A percentile compares a stretch with the other conserved stretches of the same genome.
phyloP scores from a whole-genome alignment of 2,329 filamentous ascomycete genomes.

The Westerdykella ornata region DNA sequence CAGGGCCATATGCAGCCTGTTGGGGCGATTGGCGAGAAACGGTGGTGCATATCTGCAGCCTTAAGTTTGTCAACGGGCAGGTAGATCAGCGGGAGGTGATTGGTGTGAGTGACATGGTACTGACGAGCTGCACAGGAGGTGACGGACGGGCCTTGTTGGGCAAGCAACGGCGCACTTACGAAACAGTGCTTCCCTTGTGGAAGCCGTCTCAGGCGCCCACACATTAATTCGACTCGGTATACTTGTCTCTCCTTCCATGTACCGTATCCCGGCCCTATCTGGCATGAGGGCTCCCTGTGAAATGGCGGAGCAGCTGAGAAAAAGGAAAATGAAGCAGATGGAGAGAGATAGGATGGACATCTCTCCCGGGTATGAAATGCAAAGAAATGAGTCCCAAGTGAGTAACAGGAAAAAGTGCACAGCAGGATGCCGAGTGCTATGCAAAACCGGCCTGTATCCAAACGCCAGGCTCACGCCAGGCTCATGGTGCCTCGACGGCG shows the following conservation, averaged over 20 bases:
- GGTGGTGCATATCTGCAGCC: constrained; percentile 27
- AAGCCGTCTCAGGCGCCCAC: constrained; percentile 18
- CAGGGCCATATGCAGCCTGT: constrained; percentile 6
- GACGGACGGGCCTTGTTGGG: constrained; percentile 7
- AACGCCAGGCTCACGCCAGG: constrained; percentile 39
- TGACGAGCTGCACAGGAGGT: neutral
- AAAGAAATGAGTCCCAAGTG: neutral
- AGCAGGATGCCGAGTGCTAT: constrained; percentile 26
- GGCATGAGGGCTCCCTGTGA: constrained; percentile 15
- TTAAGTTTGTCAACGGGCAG: constrained; percentile 20
- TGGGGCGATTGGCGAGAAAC: constrained; percentile 29
- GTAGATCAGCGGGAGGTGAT: constrained; percentile 32
- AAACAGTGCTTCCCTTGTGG: constrained; percentile 16
- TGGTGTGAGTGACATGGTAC: constrained; percentile 12
- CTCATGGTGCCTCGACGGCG: constrained; percentile 24
- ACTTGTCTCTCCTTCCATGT: constrained; percentile 20
- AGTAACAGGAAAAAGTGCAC: constrained; percentile 12
- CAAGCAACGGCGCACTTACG: constrained; percentile 14
- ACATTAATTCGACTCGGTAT: constrained; percentile 33
- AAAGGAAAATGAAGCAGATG: constrained; percentile 11
- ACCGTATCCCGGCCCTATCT: constrained; percentile 17
- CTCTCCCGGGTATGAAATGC: constrained; percentile 2
- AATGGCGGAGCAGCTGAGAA: constrained; percentile 11
- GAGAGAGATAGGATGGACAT: constrained; percentile 8
- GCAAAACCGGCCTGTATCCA: constrained; percentile 32